phyloP scores from a whole-genome alignment of 2,329 filamentous ascomycete genomes.

The Trichoderma sp. region DNA sequence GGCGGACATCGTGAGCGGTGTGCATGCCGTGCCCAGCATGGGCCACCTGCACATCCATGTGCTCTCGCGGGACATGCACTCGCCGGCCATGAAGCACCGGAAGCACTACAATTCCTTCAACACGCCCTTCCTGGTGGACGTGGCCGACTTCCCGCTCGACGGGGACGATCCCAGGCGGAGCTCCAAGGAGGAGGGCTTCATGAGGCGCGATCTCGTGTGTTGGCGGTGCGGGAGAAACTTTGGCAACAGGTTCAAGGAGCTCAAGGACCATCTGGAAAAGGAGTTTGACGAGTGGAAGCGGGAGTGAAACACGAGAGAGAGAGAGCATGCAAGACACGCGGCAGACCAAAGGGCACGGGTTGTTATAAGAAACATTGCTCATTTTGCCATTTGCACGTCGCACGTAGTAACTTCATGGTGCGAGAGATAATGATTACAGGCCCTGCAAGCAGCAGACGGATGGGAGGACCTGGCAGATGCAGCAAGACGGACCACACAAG shows the following conservation, averaged over 20 bases:
- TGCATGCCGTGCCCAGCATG: constrained; percentile 91
- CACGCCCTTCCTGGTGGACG: constrained; percentile 74
- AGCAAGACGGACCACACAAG: too few species aligned
- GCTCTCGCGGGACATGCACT: constrained; percentile 74
- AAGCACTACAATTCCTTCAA: constrained; percentile 94
- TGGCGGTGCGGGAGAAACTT: constrained; percentile 81
- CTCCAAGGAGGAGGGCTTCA: constrained; percentile 55
- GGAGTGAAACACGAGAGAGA: constrained; percentile 40
- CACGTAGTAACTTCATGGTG: background rate
- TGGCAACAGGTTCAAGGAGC: constrained; percentile 65
- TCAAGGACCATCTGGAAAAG: constrained; percentile 71
- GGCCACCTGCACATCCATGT: constrained; percentile 88
- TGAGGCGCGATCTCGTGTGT: constrained; percentile 66
- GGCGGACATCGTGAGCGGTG: constrained; percentile 68
- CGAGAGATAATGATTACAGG: background rate
- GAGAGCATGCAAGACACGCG: background rate
- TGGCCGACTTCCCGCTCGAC: constrained; percentile 76
- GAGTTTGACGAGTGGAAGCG: constrained; percentile 76
- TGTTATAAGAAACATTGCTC: background rate
- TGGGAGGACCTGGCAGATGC: background rate
- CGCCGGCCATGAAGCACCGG: constrained; percentile 66
- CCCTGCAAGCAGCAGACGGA: background rate
- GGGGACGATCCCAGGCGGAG: constrained; percentile 61
- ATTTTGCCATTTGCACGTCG: background rate
- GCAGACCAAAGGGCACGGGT: background rate